Conservation (phyloP, 306 rosid genomes). For the Sindora glabra region DNA sequence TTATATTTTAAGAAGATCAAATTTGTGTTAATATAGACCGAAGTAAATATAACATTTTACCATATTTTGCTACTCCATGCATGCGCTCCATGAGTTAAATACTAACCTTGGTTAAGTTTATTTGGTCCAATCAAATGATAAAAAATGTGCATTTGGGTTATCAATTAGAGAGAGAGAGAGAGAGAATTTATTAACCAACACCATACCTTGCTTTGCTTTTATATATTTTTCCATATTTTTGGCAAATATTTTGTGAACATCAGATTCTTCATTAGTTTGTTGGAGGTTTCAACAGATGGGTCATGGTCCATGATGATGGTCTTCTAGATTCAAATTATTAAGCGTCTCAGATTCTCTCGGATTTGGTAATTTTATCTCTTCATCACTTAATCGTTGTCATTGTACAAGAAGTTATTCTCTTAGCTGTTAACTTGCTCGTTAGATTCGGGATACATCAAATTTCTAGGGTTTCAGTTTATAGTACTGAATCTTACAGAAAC, state of each 20-base stretch:
- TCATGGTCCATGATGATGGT: constrained; percentile 69
- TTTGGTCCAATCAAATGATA: constrained; percentile 19
- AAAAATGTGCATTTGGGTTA: constrained; percentile 29
- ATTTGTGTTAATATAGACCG: too few relatives aligned
- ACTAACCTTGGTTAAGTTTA: constrained; percentile 52
- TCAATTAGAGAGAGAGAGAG: background rate
- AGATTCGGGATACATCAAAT: constrained; percentile 7
- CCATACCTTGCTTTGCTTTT: constrained; percentile 16
- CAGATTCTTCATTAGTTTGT: constrained; percentile 39
- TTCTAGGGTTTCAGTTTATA: constrained; percentile 54
- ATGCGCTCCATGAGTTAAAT: constrained; percentile 23
- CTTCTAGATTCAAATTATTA: constrained; percentile 74
- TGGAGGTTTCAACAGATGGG: constrained; percentile 67
- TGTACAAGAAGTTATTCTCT: too few relatives aligned
- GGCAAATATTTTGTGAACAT: constrained; percentile 39
- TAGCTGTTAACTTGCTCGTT: constrained; percentile 1
- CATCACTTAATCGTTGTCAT: constrained; percentile 1
- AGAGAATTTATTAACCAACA: constrained; percentile 24
- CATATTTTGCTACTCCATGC: background rate
- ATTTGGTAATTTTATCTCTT: constrained; percentile 35
- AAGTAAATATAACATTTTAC: too few relatives aligned
- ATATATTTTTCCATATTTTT: constrained; percentile 17
- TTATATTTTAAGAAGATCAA: too few relatives aligned
- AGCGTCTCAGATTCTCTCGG: constrained; percentile 30
- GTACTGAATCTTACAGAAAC: constrained; percentile 15